phyloP scores from a whole-genome alignment of 2,329 filamentous ascomycete species.

The Nemania sp. region DNA sequence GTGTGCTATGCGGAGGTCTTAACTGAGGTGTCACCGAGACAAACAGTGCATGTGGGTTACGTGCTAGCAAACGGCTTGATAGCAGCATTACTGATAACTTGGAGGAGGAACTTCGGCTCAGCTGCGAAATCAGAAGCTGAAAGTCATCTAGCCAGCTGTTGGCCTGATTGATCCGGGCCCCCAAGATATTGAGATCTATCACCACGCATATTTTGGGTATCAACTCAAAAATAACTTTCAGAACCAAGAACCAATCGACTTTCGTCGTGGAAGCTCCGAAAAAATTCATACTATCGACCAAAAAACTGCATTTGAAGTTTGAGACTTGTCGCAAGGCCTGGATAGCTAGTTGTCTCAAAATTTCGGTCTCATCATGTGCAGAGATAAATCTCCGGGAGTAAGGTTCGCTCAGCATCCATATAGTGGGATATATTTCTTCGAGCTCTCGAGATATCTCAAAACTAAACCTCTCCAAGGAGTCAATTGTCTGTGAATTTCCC shows the following conservation, averaged over 20 bases:
- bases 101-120: not conserved
- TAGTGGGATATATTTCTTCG: not conserved
- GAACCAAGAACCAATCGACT: slow-evolving; percentile 4
- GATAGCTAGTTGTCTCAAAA: slow-evolving; percentile 6
- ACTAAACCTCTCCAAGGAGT: slow-evolving; percentile 1
- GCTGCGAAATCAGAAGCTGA: slow-evolving; percentile 1
- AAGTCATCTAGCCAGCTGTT: slow-evolving; percentile 9
- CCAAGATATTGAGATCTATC: not conserved
- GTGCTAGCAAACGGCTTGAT: slow-evolving; percentile 1
- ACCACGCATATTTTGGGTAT: slow-evolving; percentile 4
- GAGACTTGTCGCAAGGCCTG: slow-evolving; percentile 1
- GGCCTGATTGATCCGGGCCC: not conserved
- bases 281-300: not conserved
- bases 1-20: not conserved
- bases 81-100: slow-evolving; percentile 7
- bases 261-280: not conserved
- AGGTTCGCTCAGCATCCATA: slow-evolving; percentile 15
- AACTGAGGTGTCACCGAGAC: not conserved
- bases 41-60: not conserved
- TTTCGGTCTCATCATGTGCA: slow-evolving; percentile 1
- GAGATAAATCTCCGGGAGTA: not conserved
- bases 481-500: slow-evolving; percentile 5
- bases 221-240: not conserved
- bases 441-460: slow-evolving; percentile 9
- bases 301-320: not conserved